These are phyloP conservation scores for Forsythia viridissima DNA, from an alignment of 257 asterid species.

Conservation along the genomic window DNA sequence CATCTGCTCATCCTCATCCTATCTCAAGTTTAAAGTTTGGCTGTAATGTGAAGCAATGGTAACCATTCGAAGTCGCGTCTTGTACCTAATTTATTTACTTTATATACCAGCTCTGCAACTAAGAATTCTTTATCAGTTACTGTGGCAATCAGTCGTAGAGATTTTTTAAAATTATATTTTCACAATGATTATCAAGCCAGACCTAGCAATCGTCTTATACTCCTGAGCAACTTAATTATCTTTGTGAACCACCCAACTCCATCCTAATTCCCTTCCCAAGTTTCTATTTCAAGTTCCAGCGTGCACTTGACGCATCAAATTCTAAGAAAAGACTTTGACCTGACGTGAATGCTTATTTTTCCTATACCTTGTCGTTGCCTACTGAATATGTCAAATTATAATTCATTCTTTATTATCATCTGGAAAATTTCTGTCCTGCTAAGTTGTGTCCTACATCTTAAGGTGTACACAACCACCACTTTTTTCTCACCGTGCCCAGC, in stretches of 20 bases:
- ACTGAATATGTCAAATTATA: background rate
- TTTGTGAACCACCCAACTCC: background rate
- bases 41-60: background rate
- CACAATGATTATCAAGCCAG: background rate
- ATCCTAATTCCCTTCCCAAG: background rate
- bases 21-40: background rate
- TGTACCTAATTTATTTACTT: background rate
- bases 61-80: background rate
- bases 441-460: constrained; percentile 3
- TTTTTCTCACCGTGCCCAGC: constrained; percentile 11
- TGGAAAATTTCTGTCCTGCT: constrained; percentile 8
- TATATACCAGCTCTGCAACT: background rate
- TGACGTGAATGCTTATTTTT: background rate
- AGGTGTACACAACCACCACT: background rate
- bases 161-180: background rate
- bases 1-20: background rate
- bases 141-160: background rate
- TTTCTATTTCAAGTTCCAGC: background rate
- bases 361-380: background rate
- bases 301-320: background rate
- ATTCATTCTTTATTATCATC: background rate
- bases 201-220: background rate
- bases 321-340: background rate
- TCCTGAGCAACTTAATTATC: background rate
- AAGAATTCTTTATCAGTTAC: background rate